These are phyloP conservation scores for Nakataea oryzae DNA, from an alignment of 2,329 filamentous ascomycete genomes.

Conservation along the genomic window DNA sequence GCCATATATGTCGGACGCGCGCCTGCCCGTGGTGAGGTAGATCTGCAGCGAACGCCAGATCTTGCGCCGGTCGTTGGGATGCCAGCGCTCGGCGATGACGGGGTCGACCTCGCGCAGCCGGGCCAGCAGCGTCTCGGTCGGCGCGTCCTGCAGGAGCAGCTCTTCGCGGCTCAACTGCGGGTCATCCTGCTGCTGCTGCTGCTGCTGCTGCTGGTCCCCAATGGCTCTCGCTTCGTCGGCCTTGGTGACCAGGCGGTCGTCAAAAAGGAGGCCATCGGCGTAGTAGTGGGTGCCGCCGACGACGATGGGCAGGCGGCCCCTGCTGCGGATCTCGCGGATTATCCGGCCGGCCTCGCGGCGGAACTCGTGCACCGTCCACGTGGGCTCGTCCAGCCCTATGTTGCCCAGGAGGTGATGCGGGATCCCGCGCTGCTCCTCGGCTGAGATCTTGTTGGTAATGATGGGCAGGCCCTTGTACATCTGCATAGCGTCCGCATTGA, in stretches of 20 bases:
- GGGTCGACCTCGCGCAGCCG: slow-evolving; percentile 76
- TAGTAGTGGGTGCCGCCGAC: slow-evolving; percentile 97
- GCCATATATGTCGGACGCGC: slow-evolving; percentile 77
- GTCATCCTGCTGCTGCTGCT: not conserved
- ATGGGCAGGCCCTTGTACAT: slow-evolving; percentile 86
- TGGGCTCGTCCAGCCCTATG: slow-evolving; percentile 62
- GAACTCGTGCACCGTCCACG: slow-evolving; percentile 77
- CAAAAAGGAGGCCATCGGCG: slow-evolving; percentile 77
- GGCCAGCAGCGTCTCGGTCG: slow-evolving; percentile 61
- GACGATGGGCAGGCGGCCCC: slow-evolving; percentile 77
- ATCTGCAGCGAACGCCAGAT: slow-evolving; percentile 87
- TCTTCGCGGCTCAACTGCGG: not conserved
- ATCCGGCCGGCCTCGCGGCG: slow-evolving; percentile 55
- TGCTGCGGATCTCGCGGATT: slow-evolving; percentile 66
- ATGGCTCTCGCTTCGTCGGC: slow-evolving; percentile 10
- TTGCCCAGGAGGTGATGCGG: slow-evolving; percentile 82
- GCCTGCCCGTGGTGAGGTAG: slow-evolving; percentile 69
- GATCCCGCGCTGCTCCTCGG: slow-evolving; percentile 64
- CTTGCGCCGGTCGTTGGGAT: slow-evolving; percentile 85
- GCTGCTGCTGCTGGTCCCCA: not conserved
- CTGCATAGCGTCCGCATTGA: slow-evolving; percentile 98
- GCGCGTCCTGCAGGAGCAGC: slow-evolving; percentile 56
- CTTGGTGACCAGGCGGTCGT: slow-evolving; percentile 50
- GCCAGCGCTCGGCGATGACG: slow-evolving; percentile 82
- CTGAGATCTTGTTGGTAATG: slow-evolving; percentile 86